phyloP scores from a whole-genome alignment of 345 rosid species.

The Eutrema japonicum region DNA sequence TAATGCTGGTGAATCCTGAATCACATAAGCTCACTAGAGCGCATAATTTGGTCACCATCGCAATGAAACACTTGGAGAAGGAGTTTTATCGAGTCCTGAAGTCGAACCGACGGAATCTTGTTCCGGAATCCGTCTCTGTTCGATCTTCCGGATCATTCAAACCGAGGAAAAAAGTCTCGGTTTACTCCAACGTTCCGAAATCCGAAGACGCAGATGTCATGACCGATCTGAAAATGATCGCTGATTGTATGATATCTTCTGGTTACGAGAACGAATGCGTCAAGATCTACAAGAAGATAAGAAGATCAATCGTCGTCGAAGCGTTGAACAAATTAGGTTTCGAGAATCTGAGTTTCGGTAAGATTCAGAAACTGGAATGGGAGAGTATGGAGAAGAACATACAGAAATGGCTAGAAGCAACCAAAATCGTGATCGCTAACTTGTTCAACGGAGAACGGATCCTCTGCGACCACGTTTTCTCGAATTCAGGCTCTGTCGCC shows the following conservation, averaged over 20 bases:
- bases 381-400: conserved; percentile 65
- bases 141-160: conserved; percentile 39
- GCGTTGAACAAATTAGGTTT: conserved; percentile 61
- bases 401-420: conserved; percentile 61
- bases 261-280: conserved; percentile 80
- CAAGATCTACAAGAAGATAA: conserved; percentile 54
- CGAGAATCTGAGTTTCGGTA: conserved; percentile 52
- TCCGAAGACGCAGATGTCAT: conserved; percentile 49
- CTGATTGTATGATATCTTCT: conserved; percentile 82
- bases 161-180: conserved; percentile 4
- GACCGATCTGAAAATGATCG: conserved; percentile 70
- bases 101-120: conserved; percentile 53
- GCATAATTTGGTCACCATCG: conserved; percentile 56
- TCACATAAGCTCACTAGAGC: conserved; percentile 63
- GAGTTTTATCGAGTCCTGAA: conserved; percentile 73
- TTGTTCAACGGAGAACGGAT: conserved; percentile 67
- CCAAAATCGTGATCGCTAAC: conserved; percentile 50
- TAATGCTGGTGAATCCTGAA: conserved; percentile 38
- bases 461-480: conserved; percentile 71
- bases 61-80: conserved; percentile 68
- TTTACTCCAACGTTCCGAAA: conserved; percentile 29
- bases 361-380: conserved; percentile 74
- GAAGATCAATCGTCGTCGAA: conserved; percentile 77
- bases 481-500: conserved; percentile 53
- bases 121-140: conserved; percentile 58